These are phyloP conservation scores for Ceratobasidium theobromae DNA, from an alignment of 1,284 basidiomycete species.

Conservation along the genomic window DNA sequence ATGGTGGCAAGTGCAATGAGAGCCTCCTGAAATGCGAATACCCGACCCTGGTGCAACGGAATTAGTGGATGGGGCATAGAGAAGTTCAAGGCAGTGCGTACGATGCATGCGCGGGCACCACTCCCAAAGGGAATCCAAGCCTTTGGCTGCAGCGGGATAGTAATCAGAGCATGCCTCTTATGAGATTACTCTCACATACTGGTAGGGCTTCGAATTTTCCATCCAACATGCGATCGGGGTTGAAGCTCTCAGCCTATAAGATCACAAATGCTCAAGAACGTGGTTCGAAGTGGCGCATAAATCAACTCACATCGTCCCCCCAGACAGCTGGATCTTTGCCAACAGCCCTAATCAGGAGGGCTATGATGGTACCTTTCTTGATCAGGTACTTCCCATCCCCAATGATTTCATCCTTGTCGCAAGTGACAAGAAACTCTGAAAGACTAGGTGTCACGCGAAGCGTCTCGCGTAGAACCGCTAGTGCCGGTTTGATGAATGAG, in stretches of 20 bases:
- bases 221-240: constrained; percentile 54
- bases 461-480: constrained; percentile 39
- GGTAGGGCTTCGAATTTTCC: constrained; percentile 39
- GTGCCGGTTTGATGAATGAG: not conserved
- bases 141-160: not conserved
- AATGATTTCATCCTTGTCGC: constrained; percentile 36
- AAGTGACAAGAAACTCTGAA: constrained; percentile 33
- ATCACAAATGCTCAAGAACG: not conserved
- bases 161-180: not conserved
- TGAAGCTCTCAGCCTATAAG: constrained; percentile 34
- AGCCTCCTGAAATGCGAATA: constrained; percentile 42
- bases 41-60: constrained; percentile 34
- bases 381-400: constrained; percentile 38
- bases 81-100: constrained; percentile 37
- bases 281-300: not conserved
- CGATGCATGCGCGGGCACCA: constrained; percentile 31
- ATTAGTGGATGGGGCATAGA: not conserved
- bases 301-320: constrained; percentile 39
- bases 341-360: constrained; percentile 37
- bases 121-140: constrained; percentile 38
- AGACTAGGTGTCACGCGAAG: constrained; percentile 41
- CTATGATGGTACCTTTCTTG: constrained; percentile 34
- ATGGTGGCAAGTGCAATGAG: constrained; percentile 39
- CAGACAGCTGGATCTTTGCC: constrained; percentile 41
- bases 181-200: not conserved